Percentiles rank a stretch among this genome's conserved stretches.
phyloP scores from a whole-genome alignment of 2,329 filamentous ascomycete species.

The Fusarium brevicatenulatum region DNA sequence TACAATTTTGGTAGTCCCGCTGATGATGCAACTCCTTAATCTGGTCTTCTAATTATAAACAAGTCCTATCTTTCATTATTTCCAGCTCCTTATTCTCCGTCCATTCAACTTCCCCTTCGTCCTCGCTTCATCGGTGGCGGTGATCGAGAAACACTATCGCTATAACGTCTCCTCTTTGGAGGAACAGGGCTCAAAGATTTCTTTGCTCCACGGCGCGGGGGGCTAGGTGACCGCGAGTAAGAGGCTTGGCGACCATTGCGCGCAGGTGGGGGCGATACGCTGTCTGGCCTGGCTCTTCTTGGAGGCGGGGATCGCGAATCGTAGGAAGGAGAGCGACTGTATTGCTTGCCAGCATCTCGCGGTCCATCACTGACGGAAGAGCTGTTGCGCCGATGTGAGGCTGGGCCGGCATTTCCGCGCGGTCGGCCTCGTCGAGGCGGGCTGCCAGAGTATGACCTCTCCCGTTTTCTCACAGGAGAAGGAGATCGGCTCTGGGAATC shows the following conservation, averaged over 20 bases:
- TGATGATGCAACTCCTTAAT: constrained; percentile 36
- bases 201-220: constrained; percentile 31
- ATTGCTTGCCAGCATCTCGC: constrained; percentile 36
- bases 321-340: constrained; percentile 48
- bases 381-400: constrained; percentile 45
- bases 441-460: constrained; percentile 33
- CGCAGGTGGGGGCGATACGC: constrained; percentile 30
- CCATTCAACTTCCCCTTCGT: constrained; percentile 42
- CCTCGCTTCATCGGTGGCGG: constrained; percentile 48
- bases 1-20: constrained; percentile 39
- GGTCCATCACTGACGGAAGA: constrained; percentile 48
- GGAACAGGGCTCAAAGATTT: constrained; percentile 43
- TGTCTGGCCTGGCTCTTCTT: constrained; percentile 32
- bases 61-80: constrained; percentile 18
- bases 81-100: neutral
- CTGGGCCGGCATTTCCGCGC: constrained; percentile 28
- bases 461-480: constrained; percentile 37
- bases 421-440: constrained; percentile 40
- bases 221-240: constrained; percentile 40
- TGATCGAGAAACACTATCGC: constrained; percentile 47
- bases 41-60: constrained; percentile 29
- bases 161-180: constrained; percentile 47
- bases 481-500: constrained; percentile 39
- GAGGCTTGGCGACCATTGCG: constrained; percentile 40
- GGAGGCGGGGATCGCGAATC: constrained; percentile 46